Evolutionary conservation across 257 asterid genomes (phyloP).

Genomic region (Penstemon newberryi): DNA sequence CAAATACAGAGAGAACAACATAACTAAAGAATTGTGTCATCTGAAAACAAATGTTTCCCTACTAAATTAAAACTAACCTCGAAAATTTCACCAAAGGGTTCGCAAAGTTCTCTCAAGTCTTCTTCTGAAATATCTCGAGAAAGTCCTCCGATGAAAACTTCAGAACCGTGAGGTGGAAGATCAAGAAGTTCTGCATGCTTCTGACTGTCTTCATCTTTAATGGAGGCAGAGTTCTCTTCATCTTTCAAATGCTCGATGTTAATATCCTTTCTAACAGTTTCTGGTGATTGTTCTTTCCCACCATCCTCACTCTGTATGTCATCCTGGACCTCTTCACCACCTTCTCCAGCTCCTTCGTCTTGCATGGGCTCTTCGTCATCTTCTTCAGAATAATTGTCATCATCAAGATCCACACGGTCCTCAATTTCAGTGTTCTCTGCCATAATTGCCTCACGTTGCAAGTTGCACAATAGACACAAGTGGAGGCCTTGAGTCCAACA

Average conservation of each 20-base stretch:
- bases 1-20: slow-evolving; percentile 15
- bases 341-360: slow-evolving; percentile 71
- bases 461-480: slow-evolving; percentile 46
- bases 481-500: slow-evolving; percentile 42
- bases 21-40: slow-evolving; percentile 10
- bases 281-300: slow-evolving; percentile 56
- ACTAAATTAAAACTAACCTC: slow-evolving; percentile 56
- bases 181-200: slow-evolving; percentile 67
- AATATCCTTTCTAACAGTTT: slow-evolving; percentile 40
- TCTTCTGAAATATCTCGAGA: slow-evolving; percentile 80
- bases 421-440: slow-evolving; percentile 80
- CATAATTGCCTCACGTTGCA: slow-evolving; percentile 50
- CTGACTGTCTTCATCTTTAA: slow-evolving; percentile 41
- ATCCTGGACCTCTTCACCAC: slow-evolving; percentile 56
- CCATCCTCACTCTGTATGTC: slow-evolving; percentile 55
- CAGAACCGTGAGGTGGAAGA: slow-evolving; percentile 95
- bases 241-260: slow-evolving; percentile 40
- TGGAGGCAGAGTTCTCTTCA: slow-evolving; percentile 46
- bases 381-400: slow-evolving; percentile 81
- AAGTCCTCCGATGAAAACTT: slow-evolving; percentile 91
- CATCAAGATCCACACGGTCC: slow-evolving; percentile 90
- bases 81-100: slow-evolving; percentile 68
- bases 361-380: slow-evolving; percentile 86
- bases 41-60: slow-evolving; percentile 4
- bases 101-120: slow-evolving; percentile 78